Evolutionary conservation across 208 protist species (phyloP), one percentile per base, ranked within the genome.

Genomic region (Leishmania guyanensis): DNA sequence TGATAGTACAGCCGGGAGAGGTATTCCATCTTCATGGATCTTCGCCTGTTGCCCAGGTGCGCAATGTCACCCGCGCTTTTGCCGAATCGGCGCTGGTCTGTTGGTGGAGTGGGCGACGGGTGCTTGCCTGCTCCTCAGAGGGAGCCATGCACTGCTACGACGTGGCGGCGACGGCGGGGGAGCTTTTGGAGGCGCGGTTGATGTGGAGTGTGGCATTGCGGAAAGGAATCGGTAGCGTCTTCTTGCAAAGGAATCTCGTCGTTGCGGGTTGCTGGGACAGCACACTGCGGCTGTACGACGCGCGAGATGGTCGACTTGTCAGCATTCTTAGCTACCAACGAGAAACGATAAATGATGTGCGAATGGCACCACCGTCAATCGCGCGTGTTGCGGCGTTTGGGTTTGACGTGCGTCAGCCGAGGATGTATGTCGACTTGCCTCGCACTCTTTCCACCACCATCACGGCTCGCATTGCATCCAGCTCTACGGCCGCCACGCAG

Each of bases 241-340:
- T 80, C 26, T 50, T 95, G 26, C 84, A 94, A 56, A 87, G 84
- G 36, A 84, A 91, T 75, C 70, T 95, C 29, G 74, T 88, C 54
- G 76, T 97, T 10, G 66, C 91, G 9, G 94, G 92, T 8, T 89
- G 88, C 43, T 97, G 94, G 92, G 94, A 97, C 82, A 87, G 88
- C 72, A 94, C 88, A 16, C 66, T 95, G 72, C 92, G 94, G 51
- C 87, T 95, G 17, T 92, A 92, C 72, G 92, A 88, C 69, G 85
- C 72, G 22, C 84, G 83, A 29, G 85, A 88, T 39, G 92, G 90
- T 0, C 76, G 83, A 33, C 81, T 94, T 29, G 76, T 96, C 51
- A 88, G 88, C 16, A 90, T 95, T 33, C 79, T 97, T 64, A 88
- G 87, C 46, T 90, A 86, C 71, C 93, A 97, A 56, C 82, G 50